Percentiles rank a stretch among this genome's conserved stretches.
Conservation (phyloP, 108 stramenopile genomes). For the Skeletonema potamos region DNA sequence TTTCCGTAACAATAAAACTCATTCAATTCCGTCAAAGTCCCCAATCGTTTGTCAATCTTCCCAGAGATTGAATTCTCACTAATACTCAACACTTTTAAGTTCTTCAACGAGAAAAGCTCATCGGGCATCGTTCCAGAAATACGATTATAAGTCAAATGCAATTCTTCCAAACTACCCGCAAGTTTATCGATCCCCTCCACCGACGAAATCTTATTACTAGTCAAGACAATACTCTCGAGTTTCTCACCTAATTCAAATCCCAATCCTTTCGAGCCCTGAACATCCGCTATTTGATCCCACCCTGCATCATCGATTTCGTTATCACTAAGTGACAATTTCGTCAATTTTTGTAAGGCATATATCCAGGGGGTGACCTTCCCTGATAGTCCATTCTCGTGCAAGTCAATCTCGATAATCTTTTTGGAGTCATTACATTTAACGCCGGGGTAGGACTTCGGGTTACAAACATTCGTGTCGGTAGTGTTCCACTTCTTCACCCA, state of each 20-base stretch:
- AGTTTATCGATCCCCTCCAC: conserved; percentile 23
- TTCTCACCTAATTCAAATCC: not conserved
- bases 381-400: conserved; percentile 58
- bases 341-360: conserved; percentile 32
- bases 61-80: conserved; percentile 49
- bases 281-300: conserved; percentile 31
- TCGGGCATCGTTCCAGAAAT: conserved; percentile 44
- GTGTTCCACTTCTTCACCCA: conserved; percentile 33
- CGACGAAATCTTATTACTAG: conserved; percentile 33
- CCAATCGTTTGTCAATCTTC: conserved; percentile 42
- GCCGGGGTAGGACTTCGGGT: conserved; percentile 8
- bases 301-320: conserved; percentile 35
- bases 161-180: conserved; percentile 30
- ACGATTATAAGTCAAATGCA: conserved; percentile 56
- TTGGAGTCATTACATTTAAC: conserved; percentile 20
- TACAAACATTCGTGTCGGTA: conserved; percentile 9
- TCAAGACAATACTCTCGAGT: conserved; percentile 16
- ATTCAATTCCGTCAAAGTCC: conserved; percentile 31
- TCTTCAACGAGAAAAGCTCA: conserved; percentile 28
- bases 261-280: not conserved
- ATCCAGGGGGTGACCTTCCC: conserved; percentile 52
- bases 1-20: conserved; percentile 65
- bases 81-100: conserved; percentile 26
- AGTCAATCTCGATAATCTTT: conserved; percentile 54
- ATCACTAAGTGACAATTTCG: conserved; percentile 26